Evolutionary conservation across 2,329 filamentous ascomycete species (phyloP).

Genomic region (Cadophora malorum): DNA sequence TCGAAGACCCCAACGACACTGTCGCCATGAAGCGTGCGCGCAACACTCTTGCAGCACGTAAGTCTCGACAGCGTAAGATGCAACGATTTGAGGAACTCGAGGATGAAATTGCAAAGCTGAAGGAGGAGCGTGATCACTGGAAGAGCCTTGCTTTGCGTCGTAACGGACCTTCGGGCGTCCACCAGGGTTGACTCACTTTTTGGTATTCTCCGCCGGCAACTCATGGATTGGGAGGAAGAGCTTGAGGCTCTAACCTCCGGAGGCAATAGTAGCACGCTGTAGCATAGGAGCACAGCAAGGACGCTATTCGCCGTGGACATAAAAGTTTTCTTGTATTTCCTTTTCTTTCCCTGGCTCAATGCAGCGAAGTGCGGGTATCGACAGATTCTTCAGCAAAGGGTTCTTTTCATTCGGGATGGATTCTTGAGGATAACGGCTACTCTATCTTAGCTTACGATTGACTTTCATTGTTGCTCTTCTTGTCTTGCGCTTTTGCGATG

Average conservation of each 20-base stretch:
- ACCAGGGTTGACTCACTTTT: conserved; percentile 34
- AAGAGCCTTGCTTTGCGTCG: conserved; percentile 50
- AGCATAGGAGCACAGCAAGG: conserved; percentile 38
- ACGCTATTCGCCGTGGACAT: conserved; percentile 43
- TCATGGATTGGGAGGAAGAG: conserved; percentile 45
- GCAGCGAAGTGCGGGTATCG: conserved; percentile 11
- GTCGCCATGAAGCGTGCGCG: conserved; percentile 91
- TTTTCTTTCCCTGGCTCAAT: conserved; percentile 21
- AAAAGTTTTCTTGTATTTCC: conserved; percentile 34
- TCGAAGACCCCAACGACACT: conserved; percentile 75
- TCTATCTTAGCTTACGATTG: conserved; percentile 17
- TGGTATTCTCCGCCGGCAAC: conserved; percentile 41
- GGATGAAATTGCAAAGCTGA: conserved; percentile 72
- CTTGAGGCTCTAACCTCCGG: conserved; percentile 38
- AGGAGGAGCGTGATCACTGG: conserved; percentile 71
- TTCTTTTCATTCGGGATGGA: conserved; percentile 22
- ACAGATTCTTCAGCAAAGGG: conserved; percentile 21
- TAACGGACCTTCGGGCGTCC: conserved; percentile 21
- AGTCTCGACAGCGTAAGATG: conserved; percentile 88
- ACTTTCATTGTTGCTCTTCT: conserved; percentile 21
- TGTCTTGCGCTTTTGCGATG: conserved; percentile 28
- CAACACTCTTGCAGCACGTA: conserved; percentile 92
- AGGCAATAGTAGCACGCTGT: conserved; percentile 42
- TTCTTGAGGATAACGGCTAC: conserved; percentile 16
- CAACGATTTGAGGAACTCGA: conserved; percentile 78